Evolutionary conservation across 306 rosid species (phyloP), one percentile per base, ranked within the genome.

Genomic region (Glycine tomentella): DNA sequence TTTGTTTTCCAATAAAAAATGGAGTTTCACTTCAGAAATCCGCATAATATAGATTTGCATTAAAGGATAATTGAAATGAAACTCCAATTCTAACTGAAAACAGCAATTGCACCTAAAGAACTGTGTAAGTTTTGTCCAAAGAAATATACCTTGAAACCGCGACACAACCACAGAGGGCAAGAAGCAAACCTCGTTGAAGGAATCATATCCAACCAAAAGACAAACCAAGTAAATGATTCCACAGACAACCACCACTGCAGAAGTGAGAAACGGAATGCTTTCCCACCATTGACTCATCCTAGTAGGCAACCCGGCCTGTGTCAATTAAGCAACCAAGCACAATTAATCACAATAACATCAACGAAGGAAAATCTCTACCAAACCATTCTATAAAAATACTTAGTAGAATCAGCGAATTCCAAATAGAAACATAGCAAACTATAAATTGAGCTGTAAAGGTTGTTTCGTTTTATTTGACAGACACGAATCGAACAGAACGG

Each of bases 261-360:
- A 95, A 86, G 99, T 95, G 74, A 95, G 86, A 66, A 93, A 88
- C 49, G 99, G 98, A 87, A 95, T 84, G 86, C 87, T 88, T 56
- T 93, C 92, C 99, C 99, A 95, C 92, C 90, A 91, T 50, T 91
- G 99, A 80, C 80, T 88, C 87, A 90, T 46, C 86, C 99, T 89
- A 59, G 99, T 90, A 46, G 91, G 88, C 89, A 93, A 64, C 58
- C 99, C 91, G 58, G 98, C 93, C 99, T 95, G 86, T 3, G 40
- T 17, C 50, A 77, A 81, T 67, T 15, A 63, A 52, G 83, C 63
- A 88, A 68, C 20, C 69, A 70, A 56, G 9, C 9, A 45, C 2
- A 70, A 50, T 50, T 56, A 72, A 66, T 62, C 58, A 40, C 7
- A 2, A 82, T 31, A 40, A 42, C 51, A 65, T 62, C 16, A 64